phyloP scores from a whole-genome alignment of 345 rosid species.

The Passiflora organensis region DNA sequence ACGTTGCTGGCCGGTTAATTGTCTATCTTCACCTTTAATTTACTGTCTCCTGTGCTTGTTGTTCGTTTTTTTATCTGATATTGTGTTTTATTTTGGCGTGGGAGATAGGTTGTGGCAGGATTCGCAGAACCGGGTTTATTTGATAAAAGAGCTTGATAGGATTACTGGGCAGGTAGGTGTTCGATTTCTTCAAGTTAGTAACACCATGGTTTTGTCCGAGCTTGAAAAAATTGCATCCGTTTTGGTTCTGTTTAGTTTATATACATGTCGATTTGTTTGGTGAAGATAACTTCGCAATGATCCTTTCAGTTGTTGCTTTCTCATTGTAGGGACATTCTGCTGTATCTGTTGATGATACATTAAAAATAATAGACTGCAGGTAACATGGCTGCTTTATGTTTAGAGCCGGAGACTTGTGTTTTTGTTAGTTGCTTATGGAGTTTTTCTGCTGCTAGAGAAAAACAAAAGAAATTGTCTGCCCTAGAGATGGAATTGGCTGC shows the following conservation, averaged over 20 bases:
- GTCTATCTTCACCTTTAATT: background rate
- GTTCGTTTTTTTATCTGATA: background rate
- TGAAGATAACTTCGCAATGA: background rate
- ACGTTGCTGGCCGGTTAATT: constrained; percentile 23
- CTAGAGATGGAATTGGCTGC: constrained; percentile 23
- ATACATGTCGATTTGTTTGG: background rate
- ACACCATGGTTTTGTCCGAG: background rate
- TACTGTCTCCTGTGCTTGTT: background rate
- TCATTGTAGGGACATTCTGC: constrained; percentile 24
- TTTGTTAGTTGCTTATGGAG: no score
- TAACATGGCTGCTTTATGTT: background rate
- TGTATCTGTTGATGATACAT: constrained; percentile 29
- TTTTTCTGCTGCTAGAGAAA: constrained; percentile 14
- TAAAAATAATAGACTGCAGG: constrained; percentile 34
- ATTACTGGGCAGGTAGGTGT: constrained; percentile 25
- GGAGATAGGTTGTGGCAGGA: constrained; percentile 28
- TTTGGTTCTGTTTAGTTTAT: background rate
- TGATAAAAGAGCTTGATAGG: constrained; percentile 30
- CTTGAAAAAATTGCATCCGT: background rate
- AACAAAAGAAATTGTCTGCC: constrained; percentile 25
- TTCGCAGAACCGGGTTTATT: constrained; percentile 24
- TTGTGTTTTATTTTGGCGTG: constrained; percentile 5
- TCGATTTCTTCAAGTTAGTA: background rate
- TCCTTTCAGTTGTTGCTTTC: background rate
- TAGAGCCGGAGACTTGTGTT: no score